These are phyloP conservation scores for Linnemannia schmuckeri DNA, from an alignment of 192 early-diverging fungal species.

Conservation along the genomic window DNA sequence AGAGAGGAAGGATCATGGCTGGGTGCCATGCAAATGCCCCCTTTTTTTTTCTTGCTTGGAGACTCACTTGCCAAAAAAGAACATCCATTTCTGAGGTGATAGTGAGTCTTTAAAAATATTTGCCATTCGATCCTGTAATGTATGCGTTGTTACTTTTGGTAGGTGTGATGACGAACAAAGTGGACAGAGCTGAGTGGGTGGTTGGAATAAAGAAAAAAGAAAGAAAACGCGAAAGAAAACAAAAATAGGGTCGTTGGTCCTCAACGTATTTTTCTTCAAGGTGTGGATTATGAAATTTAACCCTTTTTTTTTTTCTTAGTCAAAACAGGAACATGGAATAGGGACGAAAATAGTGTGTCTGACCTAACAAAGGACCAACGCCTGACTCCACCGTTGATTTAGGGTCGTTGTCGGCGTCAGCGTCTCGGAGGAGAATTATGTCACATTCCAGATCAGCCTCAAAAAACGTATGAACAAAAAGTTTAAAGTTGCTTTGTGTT, in stretches of 20 bases:
- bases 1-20: too few species aligned
- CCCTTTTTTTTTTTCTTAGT: background rate
- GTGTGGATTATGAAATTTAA: background rate
- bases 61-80: slow-evolving; percentile 11
- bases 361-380: background rate
- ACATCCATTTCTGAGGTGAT: background rate
- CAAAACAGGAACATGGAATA: slow-evolving; percentile 11
- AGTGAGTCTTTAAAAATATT: background rate
- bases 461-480: background rate
- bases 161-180: too few species aligned
- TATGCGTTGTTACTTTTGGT: too few species aligned
- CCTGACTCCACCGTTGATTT: background rate
- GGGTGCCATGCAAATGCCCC: too few species aligned
- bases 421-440: background rate
- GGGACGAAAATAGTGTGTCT: background rate
- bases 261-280: too few species aligned
- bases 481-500: too few species aligned
- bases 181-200: too few species aligned
- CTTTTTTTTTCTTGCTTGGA: too few species aligned
- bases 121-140: too few species aligned
- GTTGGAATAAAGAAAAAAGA: background rate
- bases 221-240: background rate
- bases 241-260: too few species aligned
- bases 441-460: slow-evolving; percentile 9
- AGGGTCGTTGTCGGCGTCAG: too few species aligned